Evolutionary conservation across 345 rosid genomes (phyloP).

Genomic region (Pugionium cornutum): DNA sequence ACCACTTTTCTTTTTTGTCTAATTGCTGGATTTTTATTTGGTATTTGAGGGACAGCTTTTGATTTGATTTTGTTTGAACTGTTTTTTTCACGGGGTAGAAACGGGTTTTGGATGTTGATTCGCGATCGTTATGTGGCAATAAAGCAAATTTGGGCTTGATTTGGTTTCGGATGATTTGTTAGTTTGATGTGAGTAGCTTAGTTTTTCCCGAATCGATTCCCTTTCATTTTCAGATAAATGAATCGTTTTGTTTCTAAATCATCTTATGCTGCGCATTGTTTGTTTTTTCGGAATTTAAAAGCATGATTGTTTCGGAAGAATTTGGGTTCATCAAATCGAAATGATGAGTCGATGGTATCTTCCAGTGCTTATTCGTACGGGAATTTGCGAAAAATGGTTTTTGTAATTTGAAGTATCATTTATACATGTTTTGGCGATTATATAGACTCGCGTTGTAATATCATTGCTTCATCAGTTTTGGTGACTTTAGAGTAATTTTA

Average conservation of each 20-base stretch:
- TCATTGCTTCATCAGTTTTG: conserved; percentile 21
- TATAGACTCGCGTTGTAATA: neutral
- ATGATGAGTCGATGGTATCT: too few species aligned
- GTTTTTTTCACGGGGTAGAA: neutral
- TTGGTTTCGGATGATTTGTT: conserved; percentile 8
- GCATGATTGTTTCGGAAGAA: neutral
- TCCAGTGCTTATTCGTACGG: too few species aligned
- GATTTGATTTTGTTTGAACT: neutral
- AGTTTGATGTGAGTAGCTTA: neutral
- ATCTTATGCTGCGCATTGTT: conserved; percentile 9
- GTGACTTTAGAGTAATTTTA: neutral
- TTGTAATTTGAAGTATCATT: neutral
- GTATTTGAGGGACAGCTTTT: neutral
- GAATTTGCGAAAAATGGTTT: neutral
- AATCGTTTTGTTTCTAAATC: neutral
- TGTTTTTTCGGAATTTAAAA: neutral
- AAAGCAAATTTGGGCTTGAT: conserved; percentile 8
- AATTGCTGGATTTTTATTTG: conserved; percentile 3
- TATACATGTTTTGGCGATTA: neutral
- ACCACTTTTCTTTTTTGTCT: too few species aligned
- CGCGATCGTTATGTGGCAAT: neutral
- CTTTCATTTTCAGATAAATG: conserved; percentile 1
- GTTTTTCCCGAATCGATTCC: neutral
- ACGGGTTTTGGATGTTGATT: conserved; percentile 12
- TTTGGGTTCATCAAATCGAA: too few species aligned